Percentiles rank a stretch among this genome's conserved stretches.
Conservation (phyloP, 2,329 filamentous ascomycete species). For the Fusarium siculi region DNA sequence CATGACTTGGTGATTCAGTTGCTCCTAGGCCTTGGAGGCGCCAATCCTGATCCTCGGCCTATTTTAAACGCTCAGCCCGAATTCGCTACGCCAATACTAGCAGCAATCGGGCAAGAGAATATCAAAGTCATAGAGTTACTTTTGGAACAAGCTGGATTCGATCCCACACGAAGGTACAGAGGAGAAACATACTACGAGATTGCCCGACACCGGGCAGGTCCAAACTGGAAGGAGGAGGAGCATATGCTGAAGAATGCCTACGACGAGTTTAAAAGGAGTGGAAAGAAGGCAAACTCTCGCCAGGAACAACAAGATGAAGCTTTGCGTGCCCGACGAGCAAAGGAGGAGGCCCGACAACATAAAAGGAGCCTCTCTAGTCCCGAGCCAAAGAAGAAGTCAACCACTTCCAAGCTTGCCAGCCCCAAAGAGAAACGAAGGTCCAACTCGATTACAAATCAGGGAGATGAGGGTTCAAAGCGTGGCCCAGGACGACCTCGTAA, state of each 20-base stretch:
- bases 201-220: conserved; percentile 82
- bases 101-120: conserved; percentile 90
- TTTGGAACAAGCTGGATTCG: conserved; percentile 79
- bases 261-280: conserved; percentile 68
- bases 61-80: conserved; percentile 70
- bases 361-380: conserved; percentile 64
- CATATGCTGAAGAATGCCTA: conserved; percentile 81
- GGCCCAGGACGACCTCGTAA: conserved; percentile 65
- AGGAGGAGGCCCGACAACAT: conserved; percentile 55
- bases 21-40: conserved; percentile 73
- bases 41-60: conserved; percentile 75
- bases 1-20: conserved; percentile 89
- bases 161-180: conserved; percentile 81
- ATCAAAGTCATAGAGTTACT: conserved; percentile 85
- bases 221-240: conserved; percentile 90
- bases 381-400: conserved; percentile 57
- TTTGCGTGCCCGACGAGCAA: conserved; percentile 56
- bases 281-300: conserved; percentile 63
- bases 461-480: conserved; percentile 63
- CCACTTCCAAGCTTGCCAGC: conserved; percentile 51
- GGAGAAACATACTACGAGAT: conserved; percentile 89
- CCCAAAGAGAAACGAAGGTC: conserved; percentile 62
- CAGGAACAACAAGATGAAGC: conserved; percentile 59
- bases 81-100: conserved; percentile 90
- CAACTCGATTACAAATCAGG: conserved; percentile 54